Base-by-base conservation (phyloP, 208 protist genomes). In the Tetramitus jugosus region DNA sequence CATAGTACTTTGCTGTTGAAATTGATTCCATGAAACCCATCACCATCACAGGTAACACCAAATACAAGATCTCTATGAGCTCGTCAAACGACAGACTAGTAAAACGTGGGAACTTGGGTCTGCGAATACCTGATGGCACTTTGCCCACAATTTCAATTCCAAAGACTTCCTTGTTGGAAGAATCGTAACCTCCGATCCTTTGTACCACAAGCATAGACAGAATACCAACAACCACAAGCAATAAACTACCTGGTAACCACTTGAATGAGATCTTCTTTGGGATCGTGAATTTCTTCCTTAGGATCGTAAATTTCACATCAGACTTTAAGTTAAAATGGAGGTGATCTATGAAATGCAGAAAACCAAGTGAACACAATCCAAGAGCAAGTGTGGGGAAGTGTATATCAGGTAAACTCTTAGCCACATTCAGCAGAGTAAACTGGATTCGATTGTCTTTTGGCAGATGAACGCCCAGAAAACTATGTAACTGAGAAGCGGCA, bases 401-500 rank as follows among this genome's bases (percentile, higher is more conserved):
- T 20, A 56, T 20, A 26, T 20, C 49, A 26, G 49, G 49, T 56
- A 26, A 26, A 10, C 14, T 56, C 14, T 26, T 56, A 20, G 49
- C 49, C 10, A 26, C 49, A 10, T 26, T 20, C 49, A 56, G 10
- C 14, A 26, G 49, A 10, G 35, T 33, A n/a, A n/a, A n/a, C n/a
- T n/a, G n/a, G n/a, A n/a, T n/a, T n/a, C n/a, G n/a, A n/a, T n/a
- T n/a, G n/a, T n/a, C n/a, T n/a, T n/a, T n/a, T 35, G 77, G 29
- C 6, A 87, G 40, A 20, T 8, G 20, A 7, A 80, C 46, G 29
- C 80, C 84, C 61, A 86, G 82, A 4, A 87, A 45, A 72, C 87
- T 71, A 76, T 87, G 82, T 14, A 87, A 23, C 75, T 88, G 85
- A 42, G 61, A 76, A 8, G 29, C 65, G n/a, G 67, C 79, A 65